Evolutionary conservation across 148 eudicot genomes (phyloP).

Genomic region (Amaranthus cruentus): DNA sequence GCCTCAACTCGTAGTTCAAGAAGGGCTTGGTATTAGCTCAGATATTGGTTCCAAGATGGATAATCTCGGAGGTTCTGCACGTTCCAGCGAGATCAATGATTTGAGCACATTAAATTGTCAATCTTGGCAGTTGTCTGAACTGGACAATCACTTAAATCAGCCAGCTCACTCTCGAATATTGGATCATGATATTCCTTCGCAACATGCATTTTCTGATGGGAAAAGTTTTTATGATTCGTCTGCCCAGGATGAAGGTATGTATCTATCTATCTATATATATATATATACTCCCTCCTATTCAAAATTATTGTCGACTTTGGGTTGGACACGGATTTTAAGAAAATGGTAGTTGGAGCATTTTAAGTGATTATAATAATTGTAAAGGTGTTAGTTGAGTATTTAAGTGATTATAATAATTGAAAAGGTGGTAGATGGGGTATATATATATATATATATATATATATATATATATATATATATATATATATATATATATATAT

Average conservation of each 20-base stretch:
- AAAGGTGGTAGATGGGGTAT: no score
- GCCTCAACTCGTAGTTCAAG: conserved; percentile 61
- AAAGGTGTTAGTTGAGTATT: no score
- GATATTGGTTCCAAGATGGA: conserved; percentile 35
- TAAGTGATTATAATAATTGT: no score
- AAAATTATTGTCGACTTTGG: no score
- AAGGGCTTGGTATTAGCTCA: conserved; percentile 31
- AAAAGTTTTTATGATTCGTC: conserved; percentile 47
- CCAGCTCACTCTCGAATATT: conserved; percentile 31
- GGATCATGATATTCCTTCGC: conserved; percentile 37
- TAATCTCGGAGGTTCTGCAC: conserved; percentile 34
- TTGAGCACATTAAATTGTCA: conserved; percentile 33
- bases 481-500: no score
- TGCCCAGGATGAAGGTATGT: conserved; percentile 76
- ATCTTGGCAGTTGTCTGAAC: conserved; percentile 45
- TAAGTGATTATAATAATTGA: no score
- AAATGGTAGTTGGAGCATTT: no score
- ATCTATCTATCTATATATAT: no score
- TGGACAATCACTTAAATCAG: conserved; percentile 38
- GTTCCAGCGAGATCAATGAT: conserved; percentile 39
- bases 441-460: no score
- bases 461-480: no score
- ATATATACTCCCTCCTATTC: no score
- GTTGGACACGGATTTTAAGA: no score
- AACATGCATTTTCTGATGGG: conserved; percentile 39